Conservation (phyloP, 805 yeast genomes). For the Hanseniaspora thailandica region DNA sequence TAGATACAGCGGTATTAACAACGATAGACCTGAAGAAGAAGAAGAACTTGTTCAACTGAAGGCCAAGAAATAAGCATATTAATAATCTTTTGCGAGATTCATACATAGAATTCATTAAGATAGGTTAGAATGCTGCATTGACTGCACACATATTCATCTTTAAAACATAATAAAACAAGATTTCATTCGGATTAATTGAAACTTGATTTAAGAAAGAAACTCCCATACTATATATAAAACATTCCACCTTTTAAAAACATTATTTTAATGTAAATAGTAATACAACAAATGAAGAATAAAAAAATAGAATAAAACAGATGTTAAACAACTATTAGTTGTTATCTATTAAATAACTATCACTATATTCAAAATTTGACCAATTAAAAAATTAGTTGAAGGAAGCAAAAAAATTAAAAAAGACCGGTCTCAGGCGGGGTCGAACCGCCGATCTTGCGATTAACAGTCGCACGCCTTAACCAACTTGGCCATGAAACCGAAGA, state of each 20-base stretch:
- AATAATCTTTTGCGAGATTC: no score
- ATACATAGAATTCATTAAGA: no score
- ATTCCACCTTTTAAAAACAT: neutral
- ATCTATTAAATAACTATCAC: no score
- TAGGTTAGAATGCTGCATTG: no score
- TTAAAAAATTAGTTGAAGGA: neutral
- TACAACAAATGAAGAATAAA: no score
- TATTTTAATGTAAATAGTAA: no score
- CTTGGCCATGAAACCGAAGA: conserved; percentile 39
- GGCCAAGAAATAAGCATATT: neutral
- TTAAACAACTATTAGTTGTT: no score
- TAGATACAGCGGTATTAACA: conserved; percentile 6
- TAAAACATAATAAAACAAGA: no score
- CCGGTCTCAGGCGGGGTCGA: conserved; percentile 16
- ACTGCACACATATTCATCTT: no score
- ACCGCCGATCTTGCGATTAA: conserved; percentile 47
- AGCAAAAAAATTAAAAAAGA: neutral
- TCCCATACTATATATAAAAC: neutral
- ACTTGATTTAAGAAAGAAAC: neutral
- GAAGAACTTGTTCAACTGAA: neutral
- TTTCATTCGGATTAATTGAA: neutral
- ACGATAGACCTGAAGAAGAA: neutral
- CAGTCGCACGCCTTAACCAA: conserved; percentile 54
- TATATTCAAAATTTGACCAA: neutral
- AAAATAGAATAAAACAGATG: no score